phyloP scores from a whole-genome alignment of 768 basidiomycete genomes.

The Naganishia randhawae region DNA sequence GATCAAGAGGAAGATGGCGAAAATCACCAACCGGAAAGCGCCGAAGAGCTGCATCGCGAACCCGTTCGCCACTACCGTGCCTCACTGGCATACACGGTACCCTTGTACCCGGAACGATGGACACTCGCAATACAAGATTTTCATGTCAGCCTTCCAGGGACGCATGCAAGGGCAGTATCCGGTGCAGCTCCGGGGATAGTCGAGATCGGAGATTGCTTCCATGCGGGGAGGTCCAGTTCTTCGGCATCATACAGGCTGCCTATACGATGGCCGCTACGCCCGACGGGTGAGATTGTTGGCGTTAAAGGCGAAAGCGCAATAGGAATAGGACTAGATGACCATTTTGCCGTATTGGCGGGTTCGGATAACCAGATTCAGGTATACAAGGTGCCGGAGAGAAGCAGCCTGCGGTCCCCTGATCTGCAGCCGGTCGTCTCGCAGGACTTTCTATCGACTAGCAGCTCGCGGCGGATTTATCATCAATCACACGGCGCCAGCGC shows the following conservation, averaged over 20 bases:
- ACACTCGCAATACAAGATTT: slow-evolving; percentile 49
- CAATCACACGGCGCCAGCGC: background rate
- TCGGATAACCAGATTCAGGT: slow-evolving; percentile 49
- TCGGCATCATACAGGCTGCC: background rate
- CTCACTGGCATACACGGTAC: slow-evolving; percentile 45
- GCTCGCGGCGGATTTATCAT: background rate
- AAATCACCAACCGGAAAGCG: background rate
- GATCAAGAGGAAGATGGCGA: background rate
- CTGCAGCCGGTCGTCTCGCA: no score
- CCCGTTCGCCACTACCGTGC: slow-evolving; percentile 31
- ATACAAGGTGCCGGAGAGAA: slow-evolving; percentile 35
- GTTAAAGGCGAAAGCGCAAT: slow-evolving; percentile 40
- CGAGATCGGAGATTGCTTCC: slow-evolving; percentile 30
- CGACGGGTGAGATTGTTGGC: slow-evolving; percentile 36
- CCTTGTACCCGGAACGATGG: slow-evolving; percentile 48
- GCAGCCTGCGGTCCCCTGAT: background rate
- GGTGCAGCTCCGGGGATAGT: background rate
- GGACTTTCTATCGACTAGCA: background rate
- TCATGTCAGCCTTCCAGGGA: slow-evolving; percentile 29
- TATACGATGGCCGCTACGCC: slow-evolving; percentile 21
- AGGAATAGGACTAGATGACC: slow-evolving; percentile 43
- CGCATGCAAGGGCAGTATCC: background rate
- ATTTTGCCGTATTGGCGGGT: slow-evolving; percentile 48
- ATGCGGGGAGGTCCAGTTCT: background rate
- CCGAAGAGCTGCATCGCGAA: background rate